Conservation (phyloP, 73 alveolate species). For the Paramecium sexaurelia region DNA sequence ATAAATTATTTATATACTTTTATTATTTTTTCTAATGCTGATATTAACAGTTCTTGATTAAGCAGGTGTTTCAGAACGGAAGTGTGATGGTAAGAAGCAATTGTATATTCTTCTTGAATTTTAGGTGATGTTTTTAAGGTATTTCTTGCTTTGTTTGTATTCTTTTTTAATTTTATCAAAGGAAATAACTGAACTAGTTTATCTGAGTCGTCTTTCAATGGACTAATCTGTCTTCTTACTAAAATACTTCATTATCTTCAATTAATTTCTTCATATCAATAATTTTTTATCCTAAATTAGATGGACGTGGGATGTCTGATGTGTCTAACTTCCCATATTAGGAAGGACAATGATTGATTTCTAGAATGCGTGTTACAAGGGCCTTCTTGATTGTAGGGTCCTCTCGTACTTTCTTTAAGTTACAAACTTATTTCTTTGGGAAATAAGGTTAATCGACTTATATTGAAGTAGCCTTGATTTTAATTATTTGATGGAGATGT, state of each 20-base stretch:
- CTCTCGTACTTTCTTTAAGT: not conserved
- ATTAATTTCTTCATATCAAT: constrained; percentile 22
- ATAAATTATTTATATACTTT: not conserved
- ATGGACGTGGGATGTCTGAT: not conserved
- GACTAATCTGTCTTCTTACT: not conserved
- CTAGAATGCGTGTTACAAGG: not conserved
- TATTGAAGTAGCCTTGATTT: not conserved
- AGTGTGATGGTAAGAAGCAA: constrained; percentile 2
- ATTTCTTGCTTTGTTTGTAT: constrained; percentile 20
- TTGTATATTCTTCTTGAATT: constrained; percentile 50
- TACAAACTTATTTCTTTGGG: not conserved
- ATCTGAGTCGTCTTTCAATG: constrained; percentile 3
- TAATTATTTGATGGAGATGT: not conserved
- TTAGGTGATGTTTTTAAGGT: not conserved
- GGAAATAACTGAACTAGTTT: constrained; percentile 31
- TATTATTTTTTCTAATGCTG: not conserved
- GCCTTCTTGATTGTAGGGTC: not conserved
- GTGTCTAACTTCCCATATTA: not conserved
- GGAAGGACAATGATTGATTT: constrained; percentile 19
- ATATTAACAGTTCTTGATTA: not conserved
- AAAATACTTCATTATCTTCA: constrained; percentile 51
- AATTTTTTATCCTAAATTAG: constrained; percentile 44
- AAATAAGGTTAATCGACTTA: not conserved
- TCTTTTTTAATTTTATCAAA: constrained; percentile 43
- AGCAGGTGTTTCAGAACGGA: not conserved